Base-by-base conservation (phyloP, 257 asterid species). In the Solanum bulbocastanum region DNA sequence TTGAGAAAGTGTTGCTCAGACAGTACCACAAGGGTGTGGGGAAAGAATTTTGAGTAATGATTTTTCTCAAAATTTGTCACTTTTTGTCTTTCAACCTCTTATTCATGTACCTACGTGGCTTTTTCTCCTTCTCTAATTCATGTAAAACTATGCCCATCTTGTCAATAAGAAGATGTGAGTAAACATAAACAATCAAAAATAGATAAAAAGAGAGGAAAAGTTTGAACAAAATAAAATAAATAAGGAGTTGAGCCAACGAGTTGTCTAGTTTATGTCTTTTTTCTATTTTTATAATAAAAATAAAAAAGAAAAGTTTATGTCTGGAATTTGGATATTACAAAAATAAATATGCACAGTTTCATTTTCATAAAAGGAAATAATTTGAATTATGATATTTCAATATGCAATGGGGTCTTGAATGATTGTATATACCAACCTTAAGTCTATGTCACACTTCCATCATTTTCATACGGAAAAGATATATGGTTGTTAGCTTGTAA, bases 41-140 rank as follows among this genome's bases (percentile, higher is more conserved):
- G 25, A 10, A 20, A 66, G 32, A 36, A 87, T 20, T 68, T 46
- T 85, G 78, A 39, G 87, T 42, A 16, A 85, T 66, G 65, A 85
- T 85, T 25, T 39, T 66, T 62, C 40, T 0, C 32, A 85, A 12
- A 66, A 40, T 65, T 85, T 65, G 87, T 69, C 87, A 85, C 44
- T 40, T 85, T 68, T 30, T 85, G 87, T 72, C 82, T 42, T 71
- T 85, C 44, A 85, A 65, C 52, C 87, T 68, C 60, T 40, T 39
- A 68, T 65, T 85, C 32, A 72, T 44, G 66, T 40, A 74, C 16
- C 12, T 75, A 81, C 91, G 93, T 91, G 93, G 93, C 90, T 42
- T 33, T 49, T 49, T 89, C 79, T 91, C 88, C 90, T 88, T 76
- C 93, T 88, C 90, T 86, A 75, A 66, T 91, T 85, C 87, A 85